Evolutionary conservation across 768 basidiomycete species (phyloP).

Genomic region (Scleroderma bovista): DNA sequence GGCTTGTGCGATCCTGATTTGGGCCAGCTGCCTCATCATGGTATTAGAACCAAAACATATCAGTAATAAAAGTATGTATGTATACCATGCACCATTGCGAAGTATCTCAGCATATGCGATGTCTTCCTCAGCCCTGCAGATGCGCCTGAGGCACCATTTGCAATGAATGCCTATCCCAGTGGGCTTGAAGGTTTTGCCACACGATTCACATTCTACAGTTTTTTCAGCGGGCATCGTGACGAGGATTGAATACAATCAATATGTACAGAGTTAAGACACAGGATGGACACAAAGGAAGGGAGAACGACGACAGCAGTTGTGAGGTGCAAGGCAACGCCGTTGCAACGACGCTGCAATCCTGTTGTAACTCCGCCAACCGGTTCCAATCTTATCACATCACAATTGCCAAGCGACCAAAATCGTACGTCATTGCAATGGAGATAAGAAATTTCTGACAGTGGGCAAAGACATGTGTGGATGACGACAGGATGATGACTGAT

Average conservation of each 20-base stretch:
- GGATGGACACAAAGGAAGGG: too few relatives aligned
- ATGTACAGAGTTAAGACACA: neutral
- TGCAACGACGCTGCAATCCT: neutral
- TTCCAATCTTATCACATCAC: neutral
- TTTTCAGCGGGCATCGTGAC: neutral
- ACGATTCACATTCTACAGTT: neutral
- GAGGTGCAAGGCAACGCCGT: neutral
- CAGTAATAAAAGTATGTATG: too few relatives aligned
- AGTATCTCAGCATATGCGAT: too few relatives aligned
- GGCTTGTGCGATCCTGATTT: too few relatives aligned
- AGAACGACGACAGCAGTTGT: too few relatives aligned
- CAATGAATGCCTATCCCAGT: neutral
- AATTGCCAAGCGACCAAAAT: neutral
- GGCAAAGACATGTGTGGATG: neutral
- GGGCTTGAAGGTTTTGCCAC: neutral
- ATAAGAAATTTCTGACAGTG: neutral
- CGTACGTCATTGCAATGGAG: too few relatives aligned
- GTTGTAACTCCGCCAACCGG: neutral
- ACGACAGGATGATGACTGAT: neutral
- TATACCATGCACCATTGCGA: too few relatives aligned
- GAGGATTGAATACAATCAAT: neutral
- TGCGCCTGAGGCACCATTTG: neutral
- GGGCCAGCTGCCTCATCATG: neutral
- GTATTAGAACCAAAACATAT: too few relatives aligned
- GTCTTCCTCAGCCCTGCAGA: too few relatives aligned